Conservation (phyloP, 78 protist species). For the Isochrysis galbana region DNA sequence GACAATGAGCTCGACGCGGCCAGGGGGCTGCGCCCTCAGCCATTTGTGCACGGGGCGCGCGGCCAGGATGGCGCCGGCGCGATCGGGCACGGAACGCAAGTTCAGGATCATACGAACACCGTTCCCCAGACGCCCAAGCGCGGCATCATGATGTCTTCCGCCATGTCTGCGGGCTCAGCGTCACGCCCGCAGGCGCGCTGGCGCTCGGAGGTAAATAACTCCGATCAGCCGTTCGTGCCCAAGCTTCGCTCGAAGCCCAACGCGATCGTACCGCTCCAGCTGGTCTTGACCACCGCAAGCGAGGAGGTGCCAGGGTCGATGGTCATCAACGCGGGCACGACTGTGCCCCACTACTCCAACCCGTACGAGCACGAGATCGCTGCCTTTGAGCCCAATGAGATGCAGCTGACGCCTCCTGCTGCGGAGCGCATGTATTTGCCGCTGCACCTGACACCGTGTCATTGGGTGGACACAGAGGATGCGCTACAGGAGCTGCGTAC, state of each 20-base stretch:
- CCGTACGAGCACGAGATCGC: slow-evolving; percentile 67
- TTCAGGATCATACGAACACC: not conserved
- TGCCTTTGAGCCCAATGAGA: not conserved
- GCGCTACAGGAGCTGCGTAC: slow-evolving; percentile 51
- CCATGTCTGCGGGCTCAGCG: not conserved
- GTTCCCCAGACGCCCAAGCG: not conserved
- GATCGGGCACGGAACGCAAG: not conserved
- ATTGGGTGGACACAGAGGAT: slow-evolving; percentile 60
- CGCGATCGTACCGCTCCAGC: slow-evolving; percentile 30
- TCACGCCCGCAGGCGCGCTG: not conserved
- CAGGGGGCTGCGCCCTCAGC: not conserved
- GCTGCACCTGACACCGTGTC: slow-evolving; percentile 58
- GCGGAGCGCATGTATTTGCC: not conserved
- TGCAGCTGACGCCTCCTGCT: not conserved
- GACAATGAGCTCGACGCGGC: not conserved
- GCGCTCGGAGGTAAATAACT: slow-evolving; percentile 56
- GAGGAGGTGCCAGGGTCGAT: not conserved
- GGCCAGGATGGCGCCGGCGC: not conserved
- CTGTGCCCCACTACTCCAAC: slow-evolving; percentile 32
- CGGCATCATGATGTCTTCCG: not conserved
- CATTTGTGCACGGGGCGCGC: no score
- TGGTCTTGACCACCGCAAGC: not conserved
- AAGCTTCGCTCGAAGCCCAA: slow-evolving; percentile 70
- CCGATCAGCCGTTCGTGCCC: slow-evolving; percentile 73
- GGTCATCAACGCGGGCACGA: not conserved